Evolutionary conservation across 2,329 filamentous ascomycete species (phyloP).

Genomic region (Calonectria pteridis): DNA sequence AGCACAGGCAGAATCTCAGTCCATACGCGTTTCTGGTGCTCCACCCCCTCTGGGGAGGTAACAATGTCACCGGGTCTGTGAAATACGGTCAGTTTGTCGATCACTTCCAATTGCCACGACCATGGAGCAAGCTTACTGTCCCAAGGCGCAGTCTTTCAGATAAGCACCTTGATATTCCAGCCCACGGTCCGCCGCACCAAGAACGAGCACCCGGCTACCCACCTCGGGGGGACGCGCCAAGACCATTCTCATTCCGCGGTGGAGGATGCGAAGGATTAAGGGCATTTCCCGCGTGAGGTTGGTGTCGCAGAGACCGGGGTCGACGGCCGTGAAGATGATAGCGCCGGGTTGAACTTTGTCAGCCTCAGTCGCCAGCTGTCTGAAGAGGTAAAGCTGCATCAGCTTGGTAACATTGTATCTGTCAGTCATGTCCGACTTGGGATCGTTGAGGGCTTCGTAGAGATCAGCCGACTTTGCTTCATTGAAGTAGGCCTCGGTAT

Average conservation of each 20-base stretch:
- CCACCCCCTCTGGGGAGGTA: background rate
- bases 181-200: background rate
- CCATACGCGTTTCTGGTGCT: conserved; percentile 2
- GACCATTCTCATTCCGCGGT: background rate
- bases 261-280: background rate
- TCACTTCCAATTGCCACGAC: background rate
- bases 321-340: background rate
- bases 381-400: background rate
- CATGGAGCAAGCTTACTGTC: background rate
- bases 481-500: background rate
- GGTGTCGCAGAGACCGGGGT: background rate
- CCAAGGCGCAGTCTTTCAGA: background rate
- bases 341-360: background rate
- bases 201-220: background rate
- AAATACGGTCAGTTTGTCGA: background rate
- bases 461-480: background rate
- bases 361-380: background rate
- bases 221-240: background rate
- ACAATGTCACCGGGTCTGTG: background rate
- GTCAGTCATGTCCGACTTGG: conserved; percentile 8
- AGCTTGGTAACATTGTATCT: background rate
- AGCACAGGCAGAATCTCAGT: background rate
- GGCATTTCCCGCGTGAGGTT: background rate
- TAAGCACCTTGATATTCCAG: background rate
- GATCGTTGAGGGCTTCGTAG: background rate